Conservation (phyloP, 2,329 filamentous ascomycete genomes). For the Talaromyces funiculosus region DNA sequence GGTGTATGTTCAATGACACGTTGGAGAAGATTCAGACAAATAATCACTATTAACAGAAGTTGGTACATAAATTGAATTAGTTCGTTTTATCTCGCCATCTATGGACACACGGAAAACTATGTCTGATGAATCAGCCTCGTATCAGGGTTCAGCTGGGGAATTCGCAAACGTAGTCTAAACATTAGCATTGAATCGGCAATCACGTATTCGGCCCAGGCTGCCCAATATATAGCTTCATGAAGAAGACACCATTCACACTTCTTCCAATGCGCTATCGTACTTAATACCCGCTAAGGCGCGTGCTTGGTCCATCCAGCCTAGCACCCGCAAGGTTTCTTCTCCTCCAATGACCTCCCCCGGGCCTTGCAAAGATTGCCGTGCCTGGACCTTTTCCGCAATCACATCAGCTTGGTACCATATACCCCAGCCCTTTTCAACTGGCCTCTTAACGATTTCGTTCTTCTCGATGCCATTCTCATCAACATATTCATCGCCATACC, state of each 20-base stretch:
- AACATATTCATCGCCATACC: slow-evolving; percentile 22
- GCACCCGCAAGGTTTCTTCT: slow-evolving; percentile 18
- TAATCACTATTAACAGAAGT: no score
- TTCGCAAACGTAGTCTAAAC: no score
- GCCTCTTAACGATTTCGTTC: slow-evolving; percentile 22
- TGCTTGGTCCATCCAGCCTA: slow-evolving; percentile 21
- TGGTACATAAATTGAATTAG: no score
- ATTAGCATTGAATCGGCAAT: no score
- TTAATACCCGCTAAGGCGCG: slow-evolving; percentile 18
- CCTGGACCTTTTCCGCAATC: slow-evolving; percentile 14
- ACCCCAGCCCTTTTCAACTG: slow-evolving; percentile 23
- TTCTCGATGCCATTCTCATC: slow-evolving; percentile 22
- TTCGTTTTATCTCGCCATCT: no score
- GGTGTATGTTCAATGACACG: no score
- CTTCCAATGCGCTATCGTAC: slow-evolving; percentile 20
- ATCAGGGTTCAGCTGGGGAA: no score
- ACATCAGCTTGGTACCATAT: slow-evolving; percentile 29
- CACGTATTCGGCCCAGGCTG: no score
- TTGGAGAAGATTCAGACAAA: no score
- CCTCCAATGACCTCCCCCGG: slow-evolving; percentile 17
- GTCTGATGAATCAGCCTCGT: no score
- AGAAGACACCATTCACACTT: neutral
- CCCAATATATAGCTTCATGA: no score
- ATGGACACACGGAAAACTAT: no score
- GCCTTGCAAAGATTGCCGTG: slow-evolving; percentile 15